Base-by-base conservation (phyloP, 2,329 filamentous ascomycete species). In the Fusarium equiseti region DNA sequence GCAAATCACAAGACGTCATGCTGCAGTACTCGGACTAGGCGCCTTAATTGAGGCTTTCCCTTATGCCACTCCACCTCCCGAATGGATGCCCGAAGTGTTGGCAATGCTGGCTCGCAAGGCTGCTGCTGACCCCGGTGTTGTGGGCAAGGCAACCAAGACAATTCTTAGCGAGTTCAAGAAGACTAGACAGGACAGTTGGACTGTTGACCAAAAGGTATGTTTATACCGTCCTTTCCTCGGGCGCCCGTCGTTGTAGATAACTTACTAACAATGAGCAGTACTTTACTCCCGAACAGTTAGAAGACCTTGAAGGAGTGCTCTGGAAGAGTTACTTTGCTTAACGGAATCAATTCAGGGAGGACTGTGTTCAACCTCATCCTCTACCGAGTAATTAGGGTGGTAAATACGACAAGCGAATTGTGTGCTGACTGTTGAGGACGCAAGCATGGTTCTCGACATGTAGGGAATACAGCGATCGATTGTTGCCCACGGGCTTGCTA, bases 251-350 rank as follows among this genome's bases (percentile, higher is more conserved):
- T 50, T 45, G 16, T 24, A 48, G 29, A 51, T 13, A 22, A 18
- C 8, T 49, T 24, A 49, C 80, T 82, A 74, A 83, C 62, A 53
- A 50, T 63, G 77, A 53, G 65, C 70, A 92, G 88, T 89, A 94
- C 65, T 99, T 99, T 78, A 94, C 94, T 27, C 84, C 91, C 31
- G 96, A 98, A 75, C 95, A 99, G 77, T 85, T 99, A 13, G 96
- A 98, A 80, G 95, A 98, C 78, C 81, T 99, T 63, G 95, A 98
- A 76, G 96, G 96, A 55, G 97, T 99, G 50, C 84, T 99, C 55
- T 99, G 96, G 96, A 99, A 99, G 90, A 98, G 95, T 81, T 99
- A 99, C 79, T 99, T 99, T 84, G 97, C 95, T 43, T 97, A 84
- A 71, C 20, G 32, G 79, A 48, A 45, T 27, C n/a, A 20, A 18